Base-by-base conservation (phyloP, 768 basidiomycete species). In the Tricholoma matsutake region DNA sequence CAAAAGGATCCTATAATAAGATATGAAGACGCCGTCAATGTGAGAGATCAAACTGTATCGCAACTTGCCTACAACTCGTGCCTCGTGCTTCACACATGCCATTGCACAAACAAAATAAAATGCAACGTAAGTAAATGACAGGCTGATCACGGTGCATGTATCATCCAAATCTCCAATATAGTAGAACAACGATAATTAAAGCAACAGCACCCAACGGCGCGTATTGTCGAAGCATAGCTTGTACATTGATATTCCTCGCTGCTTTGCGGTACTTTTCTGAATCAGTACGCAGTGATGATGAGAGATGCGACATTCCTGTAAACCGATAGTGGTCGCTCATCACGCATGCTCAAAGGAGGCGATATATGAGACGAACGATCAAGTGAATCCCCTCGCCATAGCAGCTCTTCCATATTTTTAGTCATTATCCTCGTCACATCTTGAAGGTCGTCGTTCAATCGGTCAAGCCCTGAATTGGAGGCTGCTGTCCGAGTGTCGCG, bases 371-470 rank as follows among this genome's bases (percentile, higher is more conserved):
- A 78, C 91, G 67, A 70, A 96, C 97, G 83, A 74, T 99, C 97
- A 61, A 99, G 81, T 31, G 94, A 96, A 73, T 99, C 97, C 28
- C 97, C 97, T 72, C 97, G 82, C 97, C 96, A 98, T 54, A 99
- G 76, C 56, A 99, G 78, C 75, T 99, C 97, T 75, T 99, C 97
- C 96, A 99, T 99, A 71, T 99, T 98, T 80, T 99, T 98, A 8
- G 97, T 98, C 97, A 99, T 98, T 75, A 99, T 98, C 65, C 94
- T 82, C 54, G 97, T 98, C 61, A 99, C 97, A 70, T 99, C 97
- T 71, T 97, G 94, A 37, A 99, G 79, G 65, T 99, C 96, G 68
- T 94, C 95, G 69, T 98, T 98, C 51, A 99, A 80, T 74, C 83
- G 89, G 73, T 95, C 94, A 58, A 99, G 73, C 57, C 84, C 83